A percentile compares a stretch with the other conserved stretches of the same genome.
These are phyloP conservation scores for Trichoderma simmonsii DNA, from an alignment of 2,329 filamentous ascomycete species.

Conservation along the genomic window DNA sequence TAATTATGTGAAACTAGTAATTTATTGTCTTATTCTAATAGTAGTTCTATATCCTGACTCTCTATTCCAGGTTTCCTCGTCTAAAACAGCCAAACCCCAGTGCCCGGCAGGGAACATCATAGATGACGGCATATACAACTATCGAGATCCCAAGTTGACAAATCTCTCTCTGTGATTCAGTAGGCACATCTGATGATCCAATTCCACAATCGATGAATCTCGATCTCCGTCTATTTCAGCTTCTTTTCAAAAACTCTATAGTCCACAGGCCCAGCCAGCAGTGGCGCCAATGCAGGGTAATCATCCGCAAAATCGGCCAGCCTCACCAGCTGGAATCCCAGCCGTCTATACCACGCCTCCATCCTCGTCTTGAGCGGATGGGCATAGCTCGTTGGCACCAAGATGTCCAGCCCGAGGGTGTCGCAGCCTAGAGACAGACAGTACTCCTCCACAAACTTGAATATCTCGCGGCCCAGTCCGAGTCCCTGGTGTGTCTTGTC, in stretches of 20 bases:
- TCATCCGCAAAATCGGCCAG: slow-evolving; percentile 29
- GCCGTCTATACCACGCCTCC: slow-evolving; percentile 29
- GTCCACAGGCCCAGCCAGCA: slow-evolving; percentile 28
- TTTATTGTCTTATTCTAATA: neutral
- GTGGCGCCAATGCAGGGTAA: slow-evolving; percentile 27
- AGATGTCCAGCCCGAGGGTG: slow-evolving; percentile 30
- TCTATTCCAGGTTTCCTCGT: neutral
- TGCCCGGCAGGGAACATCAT: neutral
- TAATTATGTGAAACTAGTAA: neutral
- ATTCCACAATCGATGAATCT: neutral
- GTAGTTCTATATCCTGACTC: neutral
- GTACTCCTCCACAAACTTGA: slow-evolving; percentile 29
- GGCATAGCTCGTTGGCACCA: slow-evolving; percentile 27
- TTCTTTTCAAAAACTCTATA: slow-evolving; percentile 31
- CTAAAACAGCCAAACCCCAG: neutral
- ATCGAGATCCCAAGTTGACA: neutral
- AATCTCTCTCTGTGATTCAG: neutral
- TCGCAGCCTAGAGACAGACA: slow-evolving; percentile 28
- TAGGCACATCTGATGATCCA: neutral
- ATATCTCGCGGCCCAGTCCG: slow-evolving; percentile 27
- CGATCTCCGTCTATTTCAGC: neutral
- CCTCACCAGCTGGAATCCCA: slow-evolving; percentile 29
- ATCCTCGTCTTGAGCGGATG: slow-evolving; percentile 29
- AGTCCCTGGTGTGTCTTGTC: slow-evolving; percentile 24
- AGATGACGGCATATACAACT: neutral